Percentiles rank a stretch among this genome's conserved stretches.
Conservation (phyloP, 768 basidiomycete species). For the Boletus reticuloceps region DNA sequence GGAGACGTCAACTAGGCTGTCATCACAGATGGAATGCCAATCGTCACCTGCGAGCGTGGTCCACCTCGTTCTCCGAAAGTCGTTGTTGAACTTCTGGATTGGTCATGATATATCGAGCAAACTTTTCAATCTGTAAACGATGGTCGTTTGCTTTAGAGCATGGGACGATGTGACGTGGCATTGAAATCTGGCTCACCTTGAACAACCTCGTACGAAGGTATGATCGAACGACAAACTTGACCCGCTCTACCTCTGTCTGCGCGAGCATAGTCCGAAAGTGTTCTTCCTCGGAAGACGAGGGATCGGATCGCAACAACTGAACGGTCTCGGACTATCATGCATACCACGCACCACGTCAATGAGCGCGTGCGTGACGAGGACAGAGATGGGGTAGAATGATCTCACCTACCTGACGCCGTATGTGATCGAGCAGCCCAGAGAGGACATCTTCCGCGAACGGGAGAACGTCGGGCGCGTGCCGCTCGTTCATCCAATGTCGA, state of each 20-base stretch:
- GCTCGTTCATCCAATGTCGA: constrained; percentile 84
- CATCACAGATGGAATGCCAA: not conserved
- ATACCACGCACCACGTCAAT: not conserved
- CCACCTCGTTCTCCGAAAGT: constrained; percentile 79
- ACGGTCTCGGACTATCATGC: constrained; percentile 68
- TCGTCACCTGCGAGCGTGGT: constrained; percentile 69
- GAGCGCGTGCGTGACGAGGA: not conserved
- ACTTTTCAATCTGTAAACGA: constrained; percentile 77
- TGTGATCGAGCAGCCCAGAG: constrained; percentile 65
- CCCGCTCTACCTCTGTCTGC: constrained; percentile 91
- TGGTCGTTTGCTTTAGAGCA: too few relatives aligned
- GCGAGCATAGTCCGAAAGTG: constrained; percentile 92
- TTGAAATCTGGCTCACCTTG: constrained; percentile 55
- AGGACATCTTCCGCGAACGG: constrained; percentile 70
- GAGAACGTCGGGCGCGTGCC: constrained; percentile 77
- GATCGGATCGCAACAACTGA: constrained; percentile 73
- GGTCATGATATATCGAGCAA: constrained; percentile 72
- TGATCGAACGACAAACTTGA: constrained; percentile 88
- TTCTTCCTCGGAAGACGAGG: constrained; percentile 86
- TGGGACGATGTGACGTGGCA: not conserved
- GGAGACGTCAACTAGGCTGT: not conserved
- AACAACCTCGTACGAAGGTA: constrained; percentile 83
- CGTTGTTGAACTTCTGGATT: constrained; percentile 72
- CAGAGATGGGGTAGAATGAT: not conserved
- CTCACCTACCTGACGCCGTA: constrained; percentile 73